These are phyloP conservation scores for Venturia carpophila DNA, from an alignment of 2,329 filamentous ascomycete species.

Conservation along the genomic window DNA sequence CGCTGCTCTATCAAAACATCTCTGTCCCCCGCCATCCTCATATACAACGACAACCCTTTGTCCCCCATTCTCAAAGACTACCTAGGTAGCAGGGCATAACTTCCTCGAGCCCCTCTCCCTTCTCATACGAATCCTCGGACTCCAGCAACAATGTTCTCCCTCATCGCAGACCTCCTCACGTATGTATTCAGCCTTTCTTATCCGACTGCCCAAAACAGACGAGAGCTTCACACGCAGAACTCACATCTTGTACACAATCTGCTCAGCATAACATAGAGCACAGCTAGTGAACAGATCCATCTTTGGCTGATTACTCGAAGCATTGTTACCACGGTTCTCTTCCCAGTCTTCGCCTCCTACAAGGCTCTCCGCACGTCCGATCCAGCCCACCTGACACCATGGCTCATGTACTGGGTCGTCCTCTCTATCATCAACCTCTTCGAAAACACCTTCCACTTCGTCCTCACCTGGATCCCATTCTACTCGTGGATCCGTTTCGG, in stretches of 20 bases:
- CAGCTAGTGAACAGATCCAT: slow-evolving; percentile 16
- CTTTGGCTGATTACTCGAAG: slow-evolving; percentile 39
- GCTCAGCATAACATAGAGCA: slow-evolving; percentile 24
- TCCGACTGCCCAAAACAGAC: background rate
- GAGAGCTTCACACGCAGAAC: slow-evolving; percentile 6
- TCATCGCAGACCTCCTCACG: slow-evolving; percentile 71
- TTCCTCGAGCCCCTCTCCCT: background rate
- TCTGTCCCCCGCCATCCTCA: slow-evolving; percentile 1
- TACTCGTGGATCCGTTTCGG: slow-evolving; percentile 84
- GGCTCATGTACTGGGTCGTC: slow-evolving; percentile 99
- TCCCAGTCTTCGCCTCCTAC: slow-evolving; percentile 94
- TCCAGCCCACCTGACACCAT: slow-evolving; percentile 83
- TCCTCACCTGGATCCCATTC: slow-evolving; percentile 86
- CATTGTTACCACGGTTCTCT: slow-evolving; percentile 79
- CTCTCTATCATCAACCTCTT: slow-evolving; percentile 71
- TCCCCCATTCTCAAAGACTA: background rate
- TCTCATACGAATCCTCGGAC: background rate
- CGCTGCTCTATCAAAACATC: background rate
- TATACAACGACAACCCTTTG: background rate
- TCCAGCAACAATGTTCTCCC: slow-evolving; percentile 56
- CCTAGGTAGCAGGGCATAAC: background rate
- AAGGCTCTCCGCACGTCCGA: slow-evolving; percentile 92
- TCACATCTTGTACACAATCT: slow-evolving; percentile 21
- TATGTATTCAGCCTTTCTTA: slow-evolving; percentile 37
- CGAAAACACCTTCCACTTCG: slow-evolving; percentile 82